phyloP scores from a whole-genome alignment of 2,329 filamentous ascomycete genomes.

The Aspergillus pseudoviridinutans region DNA sequence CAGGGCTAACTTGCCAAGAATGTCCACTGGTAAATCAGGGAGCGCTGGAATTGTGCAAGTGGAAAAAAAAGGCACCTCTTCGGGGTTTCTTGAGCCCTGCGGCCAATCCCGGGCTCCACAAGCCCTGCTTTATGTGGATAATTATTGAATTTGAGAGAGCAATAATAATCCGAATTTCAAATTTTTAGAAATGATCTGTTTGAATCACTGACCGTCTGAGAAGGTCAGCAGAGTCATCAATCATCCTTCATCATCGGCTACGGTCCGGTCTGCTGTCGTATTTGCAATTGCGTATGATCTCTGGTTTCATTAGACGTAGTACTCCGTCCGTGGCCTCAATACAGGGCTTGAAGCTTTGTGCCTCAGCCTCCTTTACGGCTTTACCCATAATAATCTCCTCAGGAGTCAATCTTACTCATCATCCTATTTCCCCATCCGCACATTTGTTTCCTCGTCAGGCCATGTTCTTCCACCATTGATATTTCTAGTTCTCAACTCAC shows the following conservation, averaged over 20 bases:
- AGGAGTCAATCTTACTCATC: not conserved
- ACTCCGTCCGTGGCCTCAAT: not conserved
- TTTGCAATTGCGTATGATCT: not conserved
- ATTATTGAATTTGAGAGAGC: not conserved
- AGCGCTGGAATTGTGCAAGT: not conserved
- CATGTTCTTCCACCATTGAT: constrained; percentile 1
- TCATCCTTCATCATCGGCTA: not conserved
- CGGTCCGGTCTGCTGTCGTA: not conserved
- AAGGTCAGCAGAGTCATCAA: not conserved
- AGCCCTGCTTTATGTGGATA: not conserved
- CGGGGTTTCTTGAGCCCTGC: not conserved
- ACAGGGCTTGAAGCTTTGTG: not conserved
- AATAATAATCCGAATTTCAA: not conserved
- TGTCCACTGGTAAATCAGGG: constrained; percentile 8
- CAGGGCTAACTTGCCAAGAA: constrained; percentile 9
- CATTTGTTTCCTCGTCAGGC: not conserved
- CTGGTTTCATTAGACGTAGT: no score
- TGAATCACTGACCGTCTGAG: not conserved
- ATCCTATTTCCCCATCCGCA: not conserved
- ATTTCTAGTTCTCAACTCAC: not conserved
- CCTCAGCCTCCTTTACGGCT: no score
- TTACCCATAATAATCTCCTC: not conserved
- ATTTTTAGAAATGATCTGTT: not conserved
- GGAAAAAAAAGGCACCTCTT: not conserved
- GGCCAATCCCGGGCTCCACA: not conserved